A percentile compares a stretch with the other conserved stretches of the same genome.
These are phyloP conservation scores for Marasmius fiardii DNA, from an alignment of 1,284 basidiomycete species.

Conservation along the genomic window DNA sequence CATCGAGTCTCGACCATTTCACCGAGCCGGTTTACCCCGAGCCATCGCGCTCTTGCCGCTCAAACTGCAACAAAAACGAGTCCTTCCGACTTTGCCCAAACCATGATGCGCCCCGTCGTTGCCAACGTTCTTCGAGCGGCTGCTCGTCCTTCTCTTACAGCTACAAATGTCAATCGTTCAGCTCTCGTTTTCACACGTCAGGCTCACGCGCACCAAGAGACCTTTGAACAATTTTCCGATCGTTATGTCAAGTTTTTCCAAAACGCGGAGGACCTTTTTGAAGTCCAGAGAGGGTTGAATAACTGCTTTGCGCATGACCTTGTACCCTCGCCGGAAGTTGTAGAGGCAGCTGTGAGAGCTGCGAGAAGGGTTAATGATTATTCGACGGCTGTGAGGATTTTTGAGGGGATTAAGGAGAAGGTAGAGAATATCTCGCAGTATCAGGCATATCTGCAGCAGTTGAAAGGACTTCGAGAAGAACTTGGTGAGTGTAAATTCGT, in stretches of 20 bases:
- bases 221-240: conserved; percentile 91
- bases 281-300: conserved; percentile 97
- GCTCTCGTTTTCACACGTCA: conserved; percentile 42
- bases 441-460: conserved; percentile 84
- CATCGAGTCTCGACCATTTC: no score
- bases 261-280: conserved; percentile 90
- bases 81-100: not conserved
- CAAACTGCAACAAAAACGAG: no score
- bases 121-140: conserved; percentile 10
- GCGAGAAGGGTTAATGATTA: conserved; percentile 95
- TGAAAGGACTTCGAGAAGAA: conserved; percentile 83
- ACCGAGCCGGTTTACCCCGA: no score
- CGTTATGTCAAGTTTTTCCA: conserved; percentile 53
- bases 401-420: conserved; percentile 92
- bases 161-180: conserved; percentile 10
- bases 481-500: conserved; percentile 59
- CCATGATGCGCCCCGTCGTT: conserved; percentile 13
- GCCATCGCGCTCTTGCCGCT: no score
- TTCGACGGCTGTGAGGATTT: conserved; percentile 92
- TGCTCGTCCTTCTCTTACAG: conserved; percentile 6
- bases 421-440: conserved; percentile 96
- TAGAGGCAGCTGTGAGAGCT: conserved; percentile 89
- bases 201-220: conserved; percentile 76
- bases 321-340: conserved; percentile 86
- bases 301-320: conserved; percentile 99